Base-by-base conservation (phyloP, 768 basidiomycete genomes). In the Rhizopogon vesiculosus region DNA sequence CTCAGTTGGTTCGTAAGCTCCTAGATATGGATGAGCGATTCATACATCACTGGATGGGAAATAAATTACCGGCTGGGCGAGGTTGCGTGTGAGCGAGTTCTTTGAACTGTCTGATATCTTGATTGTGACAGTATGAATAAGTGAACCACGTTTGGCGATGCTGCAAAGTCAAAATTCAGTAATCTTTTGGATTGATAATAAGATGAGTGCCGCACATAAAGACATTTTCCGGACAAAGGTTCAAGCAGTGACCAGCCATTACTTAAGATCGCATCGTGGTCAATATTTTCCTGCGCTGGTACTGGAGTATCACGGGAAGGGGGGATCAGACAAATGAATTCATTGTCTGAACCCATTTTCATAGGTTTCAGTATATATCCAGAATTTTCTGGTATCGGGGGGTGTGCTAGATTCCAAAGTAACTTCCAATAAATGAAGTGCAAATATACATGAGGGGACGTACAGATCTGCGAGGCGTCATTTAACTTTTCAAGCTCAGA, bases 101-200 rank as follows among this genome's bases (percentile, higher is more conserved):
- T 72, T 89, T 89, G 78, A 98, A 99, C 73, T 99, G 97, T 56
- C 95, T 87, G 58, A 98, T 93, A 73, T 97, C 87, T 51, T 85
- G 81, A 70, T 94, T 91, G 75, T 99, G 94, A 75, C 96, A 93
- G 71, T 91, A 97, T 48, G 92, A 87, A 74, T 98, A 98, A 39
- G 94, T 98, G 76, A 98, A 98, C 94, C 94, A 97, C 40, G 87
- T 84, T 76, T 93, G 90, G 62, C 84, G 84, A 68, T 87, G 85
- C 87, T 93, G 74, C 59, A 53, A 62, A 56, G 65, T 48, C 45
- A 56, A 59, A 67, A 74, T 62, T 69, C 72, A 69, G 69, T 63
- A 52, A 59, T 63, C 59, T 64, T 53, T 52, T 43, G 42, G 55
- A 46, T 41, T 56, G n/a, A 62, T 66, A 65, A 61, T 66, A 66